Evolutionary conservation across 2,329 filamentous ascomycete genomes (phyloP), one percentile per base, ranked within the genome.

Genomic region (Colletotrichum destructivum): DNA sequence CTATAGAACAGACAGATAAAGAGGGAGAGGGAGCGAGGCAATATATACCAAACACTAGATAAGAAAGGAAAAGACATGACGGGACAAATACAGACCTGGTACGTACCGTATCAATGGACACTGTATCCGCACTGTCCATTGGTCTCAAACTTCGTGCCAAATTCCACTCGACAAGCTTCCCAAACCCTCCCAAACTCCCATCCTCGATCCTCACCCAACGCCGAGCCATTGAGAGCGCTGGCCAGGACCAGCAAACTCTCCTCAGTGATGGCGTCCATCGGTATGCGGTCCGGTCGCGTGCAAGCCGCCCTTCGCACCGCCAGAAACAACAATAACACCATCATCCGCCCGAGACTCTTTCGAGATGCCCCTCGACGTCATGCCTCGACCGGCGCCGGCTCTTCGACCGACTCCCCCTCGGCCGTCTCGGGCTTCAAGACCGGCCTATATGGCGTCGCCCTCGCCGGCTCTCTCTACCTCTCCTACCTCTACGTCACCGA

Each of bases 401-500:
- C 77, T 21, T 71, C 77, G 55, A 73, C 75, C 18, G 74, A 77
- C 55, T 78, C 76, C 72, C 77, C 76, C 72, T 73, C 76, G 60
- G 76, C 75, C 66, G 73, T 75, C 38, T 80, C 81, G 51, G 76
- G 79, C 38, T 68, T 80, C 59, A 85, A 83, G 73, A 78, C 80
- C 11, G 72, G 83, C 31, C 72, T 86, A 26, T 84, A 84, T 72
- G 79, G 84, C 59, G 79, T 83, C 40, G 81, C 82, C 11, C 69
- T 87, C 9, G 83, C 82, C 9, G 80, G 83, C 3, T 78, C 83
- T 2, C 76, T 84, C 35, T 85, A 82, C 64, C 82, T 87, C 56
- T 82, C 85, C 54, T 94, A 92, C 80, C 81, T 93, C 74, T 94
- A 94, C 78, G 82, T 85, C n/a, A 94, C 92, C 65, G 93, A 95